Evolutionary conservation across 768 basidiomycete species (phyloP).

Genomic region (Gloeophyllum trabeum): DNA sequence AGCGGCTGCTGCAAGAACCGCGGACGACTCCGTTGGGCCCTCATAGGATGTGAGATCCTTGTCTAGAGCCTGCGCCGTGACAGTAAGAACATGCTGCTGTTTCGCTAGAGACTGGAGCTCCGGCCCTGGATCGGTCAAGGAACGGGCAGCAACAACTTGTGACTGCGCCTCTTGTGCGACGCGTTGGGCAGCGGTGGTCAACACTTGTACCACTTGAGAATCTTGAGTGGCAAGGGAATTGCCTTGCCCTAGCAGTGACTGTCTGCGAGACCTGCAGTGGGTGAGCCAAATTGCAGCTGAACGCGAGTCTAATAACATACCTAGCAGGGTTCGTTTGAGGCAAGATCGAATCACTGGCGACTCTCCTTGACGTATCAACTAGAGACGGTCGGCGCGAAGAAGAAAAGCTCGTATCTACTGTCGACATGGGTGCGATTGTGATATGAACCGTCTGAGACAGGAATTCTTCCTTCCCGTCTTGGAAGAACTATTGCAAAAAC

Average conservation of each 20-base stretch:
- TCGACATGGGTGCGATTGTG: constrained; percentile 57
- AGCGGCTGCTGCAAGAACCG: constrained; percentile 59
- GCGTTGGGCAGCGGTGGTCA: constrained; percentile 67
- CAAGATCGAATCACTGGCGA: constrained; percentile 28
- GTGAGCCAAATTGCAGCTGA: background rate
- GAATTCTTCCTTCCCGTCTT: constrained; percentile 66
- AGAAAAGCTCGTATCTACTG: constrained; percentile 31
- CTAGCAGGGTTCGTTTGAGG: constrained; percentile 20
- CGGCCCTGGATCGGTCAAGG: constrained; percentile 28
- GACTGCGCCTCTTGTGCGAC: constrained; percentile 67
- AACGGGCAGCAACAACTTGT: constrained; percentile 44
- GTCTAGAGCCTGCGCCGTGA: constrained; percentile 68
- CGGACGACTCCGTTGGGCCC: constrained; percentile 34
- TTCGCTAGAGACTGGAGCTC: constrained; percentile 63
- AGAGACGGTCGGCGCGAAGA: constrained; percentile 36
- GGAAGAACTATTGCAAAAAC: constrained; percentile 37
- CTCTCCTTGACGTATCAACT: constrained; percentile 28
- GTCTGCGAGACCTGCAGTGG: background rate
- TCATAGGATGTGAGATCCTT: constrained; percentile 49
- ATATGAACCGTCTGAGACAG: constrained; percentile 59
- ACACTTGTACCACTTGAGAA: constrained; percentile 65
- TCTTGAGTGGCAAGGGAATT: constrained; percentile 33
- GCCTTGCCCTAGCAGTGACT: background rate
- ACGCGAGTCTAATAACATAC: constrained; percentile 11
- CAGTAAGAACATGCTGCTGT: constrained; percentile 69